Conservation (phyloP, 768 basidiomycete genomes). For the Serendipita indica region DNA sequence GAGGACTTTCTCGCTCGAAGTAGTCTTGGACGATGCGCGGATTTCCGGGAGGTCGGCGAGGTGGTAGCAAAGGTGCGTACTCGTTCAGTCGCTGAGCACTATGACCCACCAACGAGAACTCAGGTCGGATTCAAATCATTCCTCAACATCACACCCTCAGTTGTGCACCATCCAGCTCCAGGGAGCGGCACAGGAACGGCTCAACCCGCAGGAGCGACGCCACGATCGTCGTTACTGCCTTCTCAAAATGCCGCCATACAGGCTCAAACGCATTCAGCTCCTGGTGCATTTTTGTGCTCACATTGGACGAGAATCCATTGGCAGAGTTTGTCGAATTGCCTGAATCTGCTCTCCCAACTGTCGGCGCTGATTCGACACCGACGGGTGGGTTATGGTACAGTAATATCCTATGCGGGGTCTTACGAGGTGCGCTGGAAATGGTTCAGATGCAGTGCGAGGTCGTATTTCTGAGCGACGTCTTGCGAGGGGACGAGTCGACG, state of each 20-base stretch:
- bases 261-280: not conserved
- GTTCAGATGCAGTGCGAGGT: slow-evolving; percentile 94
- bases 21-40: slow-evolving; percentile 76
- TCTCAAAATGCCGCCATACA: slow-evolving; percentile 8
- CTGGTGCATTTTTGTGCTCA: slow-evolving; percentile 46
- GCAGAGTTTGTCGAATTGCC: slow-evolving; percentile 96
- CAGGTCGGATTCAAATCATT: slow-evolving; percentile 98
- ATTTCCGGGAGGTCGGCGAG: slow-evolving; percentile 91
- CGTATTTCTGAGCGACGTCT: slow-evolving; percentile 74
- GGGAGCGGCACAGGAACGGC: slow-evolving; percentile 22
- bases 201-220: slow-evolving; percentile 15
- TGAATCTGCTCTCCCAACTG: slow-evolving; percentile 52
- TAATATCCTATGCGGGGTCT: slow-evolving; percentile 87
- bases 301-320: slow-evolving; percentile 89
- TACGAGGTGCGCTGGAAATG: slow-evolving; percentile 93
- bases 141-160: slow-evolving; percentile 74
- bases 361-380: not conserved
- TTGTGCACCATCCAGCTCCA: slow-evolving; percentile 47
- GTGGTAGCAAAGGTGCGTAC: slow-evolving; percentile 74
- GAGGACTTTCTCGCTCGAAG: slow-evolving; percentile 96
- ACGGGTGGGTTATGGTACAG: slow-evolving; percentile 95
- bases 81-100: not conserved
- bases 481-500: slow-evolving; percentile 87
- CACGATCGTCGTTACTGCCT: slow-evolving; percentile 29
- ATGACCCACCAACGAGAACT: not conserved